Evolutionary conservation across 2,329 filamentous ascomycete species (phyloP).

Genomic region (Talaromyces sp.): DNA sequence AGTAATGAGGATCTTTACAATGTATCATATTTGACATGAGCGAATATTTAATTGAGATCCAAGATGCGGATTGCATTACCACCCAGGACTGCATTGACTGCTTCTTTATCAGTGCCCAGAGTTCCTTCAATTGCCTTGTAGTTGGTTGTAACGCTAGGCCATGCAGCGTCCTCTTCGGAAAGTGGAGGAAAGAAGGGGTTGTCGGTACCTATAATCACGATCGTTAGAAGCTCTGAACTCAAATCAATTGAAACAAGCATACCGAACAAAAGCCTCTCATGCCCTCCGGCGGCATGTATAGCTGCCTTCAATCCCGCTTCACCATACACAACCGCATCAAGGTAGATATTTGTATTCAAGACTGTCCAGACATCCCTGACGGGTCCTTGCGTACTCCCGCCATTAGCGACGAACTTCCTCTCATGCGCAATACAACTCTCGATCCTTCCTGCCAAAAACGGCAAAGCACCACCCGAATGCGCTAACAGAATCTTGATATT

Average conservation of each 20-base stretch:
- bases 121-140: conserved; percentile 43
- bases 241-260: conserved; percentile 1
- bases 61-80: conserved; percentile 45
- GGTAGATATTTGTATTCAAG: conserved; percentile 71
- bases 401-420: conserved; percentile 64
- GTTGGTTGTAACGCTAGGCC: conserved; percentile 48
- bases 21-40: not conserved
- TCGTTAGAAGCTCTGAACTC: not conserved
- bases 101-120: conserved; percentile 31
- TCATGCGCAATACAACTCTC: conserved; percentile 86
- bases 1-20: not conserved
- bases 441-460: conserved; percentile 82
- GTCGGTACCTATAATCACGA: conserved; percentile 35
- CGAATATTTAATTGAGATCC: conserved; percentile 28
- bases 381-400: conserved; percentile 58
- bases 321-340: conserved; percentile 64
- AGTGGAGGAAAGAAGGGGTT: conserved; percentile 46
- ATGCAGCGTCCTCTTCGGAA: conserved; percentile 33
- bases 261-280: conserved; percentile 43
- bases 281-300: conserved; percentile 60
- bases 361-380: conserved; percentile 60
- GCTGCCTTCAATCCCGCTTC: conserved; percentile 65
- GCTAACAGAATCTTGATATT: conserved; percentile 72
- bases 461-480: conserved; percentile 82
- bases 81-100: conserved; percentile 38